These are phyloP conservation scores for Nicotiana attenuata DNA, from an alignment of 257 asterid genomes.

Conservation along the genomic window DNA sequence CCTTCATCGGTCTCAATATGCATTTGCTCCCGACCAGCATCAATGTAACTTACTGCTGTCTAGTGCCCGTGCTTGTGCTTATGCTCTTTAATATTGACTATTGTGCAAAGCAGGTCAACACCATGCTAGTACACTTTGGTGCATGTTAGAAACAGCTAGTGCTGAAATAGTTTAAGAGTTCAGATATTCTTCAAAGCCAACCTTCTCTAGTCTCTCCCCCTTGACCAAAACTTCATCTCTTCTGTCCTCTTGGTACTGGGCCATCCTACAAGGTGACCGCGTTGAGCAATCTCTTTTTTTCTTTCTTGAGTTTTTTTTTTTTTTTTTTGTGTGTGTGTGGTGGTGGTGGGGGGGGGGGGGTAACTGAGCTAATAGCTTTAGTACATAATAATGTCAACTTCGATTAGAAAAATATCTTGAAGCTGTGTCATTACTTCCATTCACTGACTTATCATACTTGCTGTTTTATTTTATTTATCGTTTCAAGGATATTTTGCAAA, in stretches of 20 bases:
- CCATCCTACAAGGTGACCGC: constrained; percentile 44
- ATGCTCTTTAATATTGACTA: background rate
- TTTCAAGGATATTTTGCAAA: background rate
- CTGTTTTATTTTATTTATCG: background rate
- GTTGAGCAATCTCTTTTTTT: background rate
- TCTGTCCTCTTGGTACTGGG: constrained; percentile 79
- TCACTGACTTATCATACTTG: background rate
- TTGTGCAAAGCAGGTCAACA: background rate
- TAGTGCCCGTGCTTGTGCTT: background rate
- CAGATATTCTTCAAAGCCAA: constrained; percentile 81
- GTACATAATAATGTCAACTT: background rate
- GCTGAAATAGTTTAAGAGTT: constrained; percentile 30
- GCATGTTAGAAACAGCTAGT: background rate
- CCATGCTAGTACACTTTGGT: background rate
- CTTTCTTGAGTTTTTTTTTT: too few species aligned
- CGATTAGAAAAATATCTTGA: background rate
- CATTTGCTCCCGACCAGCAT: background rate
- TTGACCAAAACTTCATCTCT: constrained; percentile 74
- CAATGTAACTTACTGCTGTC: background rate
- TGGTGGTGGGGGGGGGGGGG: background rate
- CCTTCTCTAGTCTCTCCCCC: constrained; percentile 60
- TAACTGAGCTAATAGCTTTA: background rate
- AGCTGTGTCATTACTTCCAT: background rate
- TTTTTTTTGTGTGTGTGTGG: too few species aligned
- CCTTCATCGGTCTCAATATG: background rate